Base-by-base conservation (phyloP, 75 land plant species). In the Pinus taeda region DNA sequence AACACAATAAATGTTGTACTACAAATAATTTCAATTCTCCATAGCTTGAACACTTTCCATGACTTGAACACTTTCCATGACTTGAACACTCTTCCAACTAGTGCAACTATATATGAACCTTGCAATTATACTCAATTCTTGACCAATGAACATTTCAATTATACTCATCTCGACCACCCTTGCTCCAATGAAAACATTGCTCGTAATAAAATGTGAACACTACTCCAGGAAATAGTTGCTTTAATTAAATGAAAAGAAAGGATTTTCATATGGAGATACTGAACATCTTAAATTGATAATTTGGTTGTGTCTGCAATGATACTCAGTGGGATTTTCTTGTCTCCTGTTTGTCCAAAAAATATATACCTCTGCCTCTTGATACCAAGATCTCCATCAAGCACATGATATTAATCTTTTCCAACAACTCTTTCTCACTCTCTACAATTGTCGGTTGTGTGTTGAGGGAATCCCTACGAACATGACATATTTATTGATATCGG, bases 351-450 rank as follows among this genome's bases (percentile, higher is more conserved):
- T 97, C 99, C 92, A 81, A 97, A 92, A 61, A 97, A 94, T 15
- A 97, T 88, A 33, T 33, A 33, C 18, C 56, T 74, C 74, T 59
- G 90, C 99, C 99, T 93, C 93, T 86, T 33, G 33, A 33, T 1
- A 33, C 33, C 33, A 33, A 0, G 33, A 2, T 33, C 61, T 97
- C 99, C 99, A 97, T 97, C 71, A 97, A 73, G 80, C 98, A 97
- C 17, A 97, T 87, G 73, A 97, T 97, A 76, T 97, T 97, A 57
- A 97, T 94, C 76, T 97, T 97, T 74, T 97, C 99, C 80, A 97
- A 75, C 20, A 97, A 84, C 86, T 94, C 94, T 78, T 90, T 90
- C 85, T 92, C 90, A 83, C 94, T 94, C 58, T 82, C 79, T 18
- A 92, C 99, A 45, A 94, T 79, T 53, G 95, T 93, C 33, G 95